Base-by-base conservation (phyloP, 169 alveolate genomes). In the Cryptosporidium andersoni region DNA sequence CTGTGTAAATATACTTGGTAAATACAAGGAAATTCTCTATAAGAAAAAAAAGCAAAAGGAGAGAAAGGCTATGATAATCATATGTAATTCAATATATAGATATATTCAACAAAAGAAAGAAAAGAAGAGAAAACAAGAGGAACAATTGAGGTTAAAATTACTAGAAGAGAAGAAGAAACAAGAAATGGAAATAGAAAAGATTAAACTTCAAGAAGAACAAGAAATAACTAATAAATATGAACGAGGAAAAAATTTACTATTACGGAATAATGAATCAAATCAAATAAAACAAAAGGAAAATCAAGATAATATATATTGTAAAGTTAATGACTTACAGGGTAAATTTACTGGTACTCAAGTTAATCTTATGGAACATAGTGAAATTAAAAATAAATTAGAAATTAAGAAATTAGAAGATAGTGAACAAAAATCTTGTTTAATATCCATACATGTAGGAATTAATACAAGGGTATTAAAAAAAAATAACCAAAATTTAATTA, bases 301-400 rank as follows among this genome's bases (percentile, higher is more conserved):
- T 34, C 67, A 68, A 40, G 56, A 36, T 51, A 66, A 68, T 36
- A 68, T 53, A 47, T 49, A 68, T 5, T 16, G 37, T 62, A 68
- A 56, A 55, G 58, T 4, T 51, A 64, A 64, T 42, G 74, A 2
- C 12, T 64, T 64, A 55, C 6, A 12, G 45, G 58, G n/a, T 51
- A 64, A 6, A 25, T 25, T 25, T 25, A 51, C n/a, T 51, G n/a
- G 56, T 12, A n/a, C 12, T 25, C 25, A 51, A 51, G 56, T 12
- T 11, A 51, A 51, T 11, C 12, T 11, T 12, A 51, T 51, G 56
- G n/a, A 51, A 51, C 14, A 51, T 12, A 51, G 1, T 25, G 25
- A 25, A 55, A 64, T 42, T 42, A 4, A 3, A 53, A 64, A n/a
- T 16, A 40, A 36, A 64, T 64, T 5, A 55, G 36, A 1, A 64